These are phyloP conservation scores for Aulographum hederae DNA, from an alignment of 2,329 filamentous ascomycete species.

Conservation along the genomic window DNA sequence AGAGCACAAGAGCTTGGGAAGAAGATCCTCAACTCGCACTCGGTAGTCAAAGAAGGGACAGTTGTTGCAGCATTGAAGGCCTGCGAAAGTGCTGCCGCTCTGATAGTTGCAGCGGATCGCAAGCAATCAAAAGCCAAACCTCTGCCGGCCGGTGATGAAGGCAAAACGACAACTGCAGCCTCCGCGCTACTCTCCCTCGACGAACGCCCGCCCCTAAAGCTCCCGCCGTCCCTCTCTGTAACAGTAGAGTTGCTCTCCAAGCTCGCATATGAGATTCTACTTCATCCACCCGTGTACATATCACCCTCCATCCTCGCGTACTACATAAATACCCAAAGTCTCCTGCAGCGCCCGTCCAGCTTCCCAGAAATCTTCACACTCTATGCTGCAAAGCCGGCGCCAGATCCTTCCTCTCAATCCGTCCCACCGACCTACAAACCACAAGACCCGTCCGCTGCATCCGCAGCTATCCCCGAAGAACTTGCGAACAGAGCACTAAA, in stretches of 20 bases:
- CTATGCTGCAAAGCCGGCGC: slow-evolving; percentile 67
- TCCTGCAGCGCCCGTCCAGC: slow-evolving; percentile 53
- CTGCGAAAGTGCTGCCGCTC: not conserved
- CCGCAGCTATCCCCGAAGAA: slow-evolving; percentile 52
- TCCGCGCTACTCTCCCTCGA: slow-evolving; percentile 26
- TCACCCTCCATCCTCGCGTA: slow-evolving; percentile 50
- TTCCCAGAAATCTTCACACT: slow-evolving; percentile 66
- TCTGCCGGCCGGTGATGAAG: not conserved
- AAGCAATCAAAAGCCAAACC: not conserved
- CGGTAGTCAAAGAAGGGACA: not conserved
- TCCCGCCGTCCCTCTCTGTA: slow-evolving; percentile 7
- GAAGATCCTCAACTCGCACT: not conserved
- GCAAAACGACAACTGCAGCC: slow-evolving; percentile 9
- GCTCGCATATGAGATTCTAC: slow-evolving; percentile 50
- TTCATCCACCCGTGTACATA: slow-evolving; percentile 63
- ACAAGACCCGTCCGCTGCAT: slow-evolving; percentile 46
- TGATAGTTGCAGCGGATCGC: not conserved
- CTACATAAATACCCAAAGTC: slow-evolving; percentile 62
- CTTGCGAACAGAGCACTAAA: slow-evolving; percentile 59
- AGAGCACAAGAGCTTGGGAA: not conserved
- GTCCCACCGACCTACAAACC: slow-evolving; percentile 40
- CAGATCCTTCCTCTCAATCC: slow-evolving; percentile 39
- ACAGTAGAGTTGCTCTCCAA: slow-evolving; percentile 28
- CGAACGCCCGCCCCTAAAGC: slow-evolving; percentile 25
- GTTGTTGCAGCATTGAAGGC: not conserved